These are phyloP conservation scores for Pachysolen tannophilus DNA, from an alignment of 805 yeast species.

Conservation along the genomic window DNA sequence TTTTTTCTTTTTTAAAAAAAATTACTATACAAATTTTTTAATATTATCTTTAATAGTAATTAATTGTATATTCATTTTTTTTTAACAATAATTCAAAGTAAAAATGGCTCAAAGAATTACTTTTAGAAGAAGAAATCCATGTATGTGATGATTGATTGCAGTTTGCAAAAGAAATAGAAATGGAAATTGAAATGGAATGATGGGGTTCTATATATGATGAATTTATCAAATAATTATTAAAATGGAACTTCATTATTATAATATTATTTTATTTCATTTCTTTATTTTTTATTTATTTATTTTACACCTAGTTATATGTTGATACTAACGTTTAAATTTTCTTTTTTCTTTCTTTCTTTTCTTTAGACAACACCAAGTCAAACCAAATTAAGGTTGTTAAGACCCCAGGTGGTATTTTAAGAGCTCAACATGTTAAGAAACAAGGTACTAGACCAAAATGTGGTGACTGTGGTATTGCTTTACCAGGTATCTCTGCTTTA, in stretches of 20 bases:
- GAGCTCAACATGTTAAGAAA: slow-evolving; percentile 97
- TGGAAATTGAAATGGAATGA: not conserved
- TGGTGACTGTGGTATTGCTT: slow-evolving; percentile 76
- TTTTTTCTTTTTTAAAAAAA: slow-evolving; percentile 1
- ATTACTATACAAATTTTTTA: not conserved
- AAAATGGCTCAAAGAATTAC: slow-evolving; percentile 99
- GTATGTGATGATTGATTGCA: slow-evolving; percentile 59
- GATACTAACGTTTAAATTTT: not conserved
- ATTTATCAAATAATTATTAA: too few relatives aligned
- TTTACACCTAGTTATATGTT: too few relatives aligned
- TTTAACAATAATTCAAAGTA: too few relatives aligned
- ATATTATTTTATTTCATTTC: too few relatives aligned
- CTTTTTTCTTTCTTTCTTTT: not conserved
- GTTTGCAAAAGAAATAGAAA: not conserved
- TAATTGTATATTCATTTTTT: too few relatives aligned
- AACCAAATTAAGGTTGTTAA: slow-evolving; percentile 99
- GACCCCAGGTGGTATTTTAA: slow-evolving; percentile 99
- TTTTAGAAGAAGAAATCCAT: slow-evolving; percentile 98
- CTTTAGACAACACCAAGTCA: slow-evolving; percentile 95
- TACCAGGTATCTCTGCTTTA: slow-evolving; percentile 73
- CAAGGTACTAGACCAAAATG: slow-evolving; percentile 79
- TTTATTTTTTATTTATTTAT: too few relatives aligned
- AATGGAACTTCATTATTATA: too few relatives aligned
- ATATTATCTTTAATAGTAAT: not conserved
- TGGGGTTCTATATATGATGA: too few relatives aligned